Evolutionary conservation across 108 stramenopile species (phyloP).

Genomic region (Phaeodactylum tricornutum): DNA sequence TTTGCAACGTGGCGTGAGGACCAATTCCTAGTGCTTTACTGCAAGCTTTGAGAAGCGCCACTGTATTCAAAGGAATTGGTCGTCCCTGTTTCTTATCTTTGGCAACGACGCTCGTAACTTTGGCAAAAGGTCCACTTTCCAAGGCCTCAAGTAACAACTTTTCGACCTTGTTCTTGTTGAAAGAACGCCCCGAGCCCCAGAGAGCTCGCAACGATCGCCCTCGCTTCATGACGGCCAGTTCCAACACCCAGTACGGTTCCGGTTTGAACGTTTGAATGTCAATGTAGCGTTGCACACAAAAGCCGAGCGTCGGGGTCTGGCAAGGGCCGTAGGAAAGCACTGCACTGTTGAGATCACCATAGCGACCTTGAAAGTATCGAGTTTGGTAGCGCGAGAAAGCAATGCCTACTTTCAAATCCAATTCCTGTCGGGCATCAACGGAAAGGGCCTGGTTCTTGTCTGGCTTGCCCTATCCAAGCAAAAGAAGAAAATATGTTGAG

Average conservation of each 20-base stretch:
- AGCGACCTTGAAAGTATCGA: conserved; percentile 80
- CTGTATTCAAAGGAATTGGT: conserved; percentile 74
- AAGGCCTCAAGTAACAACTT: conserved; percentile 34
- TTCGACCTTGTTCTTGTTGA: conserved; percentile 57
- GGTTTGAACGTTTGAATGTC: conserved; percentile 91
- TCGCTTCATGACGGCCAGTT: conserved; percentile 61
- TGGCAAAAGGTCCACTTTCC: conserved; percentile 25
- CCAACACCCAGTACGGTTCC: conserved; percentile 82
- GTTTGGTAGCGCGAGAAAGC: conserved; percentile 96
- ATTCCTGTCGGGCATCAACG: conserved; percentile 93
- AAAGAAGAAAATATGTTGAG: neutral
- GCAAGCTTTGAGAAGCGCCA: conserved; percentile 68
- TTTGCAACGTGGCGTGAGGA: conserved; percentile 65
- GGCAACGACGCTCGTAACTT: conserved; percentile 47
- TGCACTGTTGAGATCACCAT: conserved; percentile 83
- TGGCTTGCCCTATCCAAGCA: conserved; percentile 57
- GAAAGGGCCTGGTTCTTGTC: conserved; percentile 79
- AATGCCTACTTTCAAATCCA: conserved; percentile 94
- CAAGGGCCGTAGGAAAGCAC: conserved; percentile 95
- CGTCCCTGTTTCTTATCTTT: conserved; percentile 83
- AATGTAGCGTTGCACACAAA: conserved; percentile 90
- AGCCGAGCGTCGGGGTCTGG: conserved; percentile 95
- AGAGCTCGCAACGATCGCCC: conserved; percentile 56
- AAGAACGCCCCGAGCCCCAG: conserved; percentile 68
- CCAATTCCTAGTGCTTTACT: conserved; percentile 79